Evolutionary conservation across 208 protist genomes (phyloP).

Genomic region (Leishmania arabica): DNA sequence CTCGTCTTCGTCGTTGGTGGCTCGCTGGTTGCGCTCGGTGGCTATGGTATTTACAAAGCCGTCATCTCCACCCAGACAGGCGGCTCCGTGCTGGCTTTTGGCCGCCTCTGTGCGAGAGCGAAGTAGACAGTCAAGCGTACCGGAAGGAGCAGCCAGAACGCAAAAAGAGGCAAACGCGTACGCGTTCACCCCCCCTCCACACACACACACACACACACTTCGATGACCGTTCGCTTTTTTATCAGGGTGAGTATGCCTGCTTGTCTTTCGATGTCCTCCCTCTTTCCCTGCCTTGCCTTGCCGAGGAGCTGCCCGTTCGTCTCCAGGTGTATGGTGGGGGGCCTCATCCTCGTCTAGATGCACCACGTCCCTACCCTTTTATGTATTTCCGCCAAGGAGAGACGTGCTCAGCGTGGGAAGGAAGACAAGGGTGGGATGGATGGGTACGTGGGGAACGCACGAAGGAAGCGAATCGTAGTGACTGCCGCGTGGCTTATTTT

Average conservation of each 20-base stretch:
- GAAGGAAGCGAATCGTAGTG: background rate
- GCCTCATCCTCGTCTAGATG: background rate
- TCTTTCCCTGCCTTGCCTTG: background rate
- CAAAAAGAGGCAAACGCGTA: background rate
- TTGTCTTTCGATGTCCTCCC: background rate
- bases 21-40: conserved; percentile 66
- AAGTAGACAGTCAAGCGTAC: background rate
- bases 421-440: background rate
- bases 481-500: background rate
- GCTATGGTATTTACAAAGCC: conserved; percentile 77
- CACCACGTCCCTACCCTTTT: background rate
- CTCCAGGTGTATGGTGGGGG: background rate
- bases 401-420: background rate
- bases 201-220: background rate
- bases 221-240: background rate
- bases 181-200: background rate
- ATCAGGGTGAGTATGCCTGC: background rate
- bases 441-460: background rate
- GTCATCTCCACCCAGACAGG: conserved; percentile 34
- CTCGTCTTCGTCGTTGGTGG: conserved; percentile 68
- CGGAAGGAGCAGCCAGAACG: background rate
- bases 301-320: background rate
- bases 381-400: background rate
- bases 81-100: conserved; percentile 58
- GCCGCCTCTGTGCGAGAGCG: conserved; percentile 37